These are phyloP conservation scores for Leptodontidium sp. DNA, from an alignment of 2,329 filamentous ascomycete genomes.

Conservation along the genomic window DNA sequence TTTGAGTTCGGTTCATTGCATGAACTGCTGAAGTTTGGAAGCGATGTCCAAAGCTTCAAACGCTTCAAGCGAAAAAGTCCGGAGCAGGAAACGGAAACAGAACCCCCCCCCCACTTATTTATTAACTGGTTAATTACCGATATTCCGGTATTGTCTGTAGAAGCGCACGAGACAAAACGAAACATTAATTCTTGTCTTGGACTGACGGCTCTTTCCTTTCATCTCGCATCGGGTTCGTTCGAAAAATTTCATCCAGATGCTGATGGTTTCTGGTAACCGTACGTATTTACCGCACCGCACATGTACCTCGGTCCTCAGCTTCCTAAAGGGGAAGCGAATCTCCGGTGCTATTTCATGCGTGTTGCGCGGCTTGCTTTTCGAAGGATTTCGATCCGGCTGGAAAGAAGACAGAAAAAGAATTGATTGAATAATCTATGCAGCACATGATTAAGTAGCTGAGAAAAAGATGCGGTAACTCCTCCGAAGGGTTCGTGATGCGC, in stretches of 20 bases:
- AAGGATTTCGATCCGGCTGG: too few relatives aligned
- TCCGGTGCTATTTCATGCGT: constrained; percentile 39
- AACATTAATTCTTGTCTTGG: background rate
- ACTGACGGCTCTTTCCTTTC: background rate
- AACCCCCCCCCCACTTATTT: too few relatives aligned
- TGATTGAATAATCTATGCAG: too few relatives aligned
- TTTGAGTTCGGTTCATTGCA: background rate
- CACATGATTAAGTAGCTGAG: too few relatives aligned
- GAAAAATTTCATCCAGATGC: background rate
- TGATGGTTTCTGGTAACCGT: background rate
- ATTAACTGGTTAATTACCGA: too few relatives aligned
- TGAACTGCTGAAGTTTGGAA: background rate
- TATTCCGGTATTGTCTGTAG: too few relatives aligned
- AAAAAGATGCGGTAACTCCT: background rate
- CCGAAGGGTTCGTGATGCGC: constrained; percentile 7
- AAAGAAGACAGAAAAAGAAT: too few relatives aligned
- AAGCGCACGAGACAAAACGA: background rate
- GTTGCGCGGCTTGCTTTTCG: constrained; percentile 31
- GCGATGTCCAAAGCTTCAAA: background rate
- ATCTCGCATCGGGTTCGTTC: background rate
- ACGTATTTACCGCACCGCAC: too few relatives aligned
- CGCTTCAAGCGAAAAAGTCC: background rate
- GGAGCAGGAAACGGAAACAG: too few relatives aligned
- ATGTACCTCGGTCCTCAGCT: constrained; percentile 13
- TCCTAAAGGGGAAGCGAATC: constrained; percentile 37